A percentile compares a stretch with the other conserved stretches of the same genome.
These are phyloP conservation scores for Cutaneotrichosporon cutaneum DNA, from an alignment of 1,284 basidiomycete species.

Conservation along the genomic window DNA sequence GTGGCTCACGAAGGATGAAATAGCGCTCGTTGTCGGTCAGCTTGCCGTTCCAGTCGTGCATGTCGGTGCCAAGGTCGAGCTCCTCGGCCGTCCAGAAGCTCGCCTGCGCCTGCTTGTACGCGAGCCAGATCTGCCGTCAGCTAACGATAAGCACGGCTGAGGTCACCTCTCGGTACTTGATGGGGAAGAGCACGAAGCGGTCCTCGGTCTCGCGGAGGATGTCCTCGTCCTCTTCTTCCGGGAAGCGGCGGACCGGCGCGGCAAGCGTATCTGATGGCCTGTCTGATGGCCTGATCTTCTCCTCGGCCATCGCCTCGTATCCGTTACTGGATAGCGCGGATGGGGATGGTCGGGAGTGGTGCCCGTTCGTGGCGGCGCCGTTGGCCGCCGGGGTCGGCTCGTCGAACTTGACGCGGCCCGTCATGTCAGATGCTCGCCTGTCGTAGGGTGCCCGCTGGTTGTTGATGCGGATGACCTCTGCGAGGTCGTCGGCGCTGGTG, in stretches of 20 bases:
- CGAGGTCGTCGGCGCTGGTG: constrained; percentile 5
- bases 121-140: constrained; percentile 75
- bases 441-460: constrained; percentile 7
- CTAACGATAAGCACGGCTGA: neutral
- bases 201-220: constrained; percentile 69
- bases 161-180: constrained; percentile 75
- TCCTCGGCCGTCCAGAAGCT: constrained; percentile 89
- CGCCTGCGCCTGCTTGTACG: constrained; percentile 74
- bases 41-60: constrained; percentile 82
- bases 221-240: constrained; percentile 66
- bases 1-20: constrained; percentile 80
- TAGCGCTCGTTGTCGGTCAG: constrained; percentile 87
- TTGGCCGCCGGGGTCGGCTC: neutral
- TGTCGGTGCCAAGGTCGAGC: constrained; percentile 87
- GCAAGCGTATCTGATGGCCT: neutral
- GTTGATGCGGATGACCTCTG: constrained; percentile 6
- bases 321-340: neutral
- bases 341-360: neutral
- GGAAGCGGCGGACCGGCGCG: neutral
- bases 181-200: constrained; percentile 85
- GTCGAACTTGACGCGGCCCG: neutral
- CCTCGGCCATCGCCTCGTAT: neutral
- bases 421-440: neutral
- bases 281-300: neutral
- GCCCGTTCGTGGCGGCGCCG: neutral